These are phyloP conservation scores for Pleurostoma richardsiae DNA, from an alignment of 2,329 filamentous ascomycete genomes.

Conservation along the genomic window DNA sequence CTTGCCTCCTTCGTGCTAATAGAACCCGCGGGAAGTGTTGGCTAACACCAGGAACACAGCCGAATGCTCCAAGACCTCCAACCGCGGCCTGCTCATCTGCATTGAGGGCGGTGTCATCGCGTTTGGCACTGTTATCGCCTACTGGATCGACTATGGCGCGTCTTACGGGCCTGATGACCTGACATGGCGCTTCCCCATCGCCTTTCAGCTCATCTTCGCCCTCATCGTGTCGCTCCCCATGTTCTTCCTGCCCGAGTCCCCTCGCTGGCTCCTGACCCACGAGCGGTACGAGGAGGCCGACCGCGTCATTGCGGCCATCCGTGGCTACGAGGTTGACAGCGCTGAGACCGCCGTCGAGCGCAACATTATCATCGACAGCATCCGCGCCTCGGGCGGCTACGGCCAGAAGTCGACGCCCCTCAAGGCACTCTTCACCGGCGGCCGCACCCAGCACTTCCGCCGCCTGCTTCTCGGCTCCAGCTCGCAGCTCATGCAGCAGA, in stretches of 20 bases:
- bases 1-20: too few species aligned
- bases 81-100: constrained; percentile 35
- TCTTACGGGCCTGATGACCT: constrained; percentile 35
- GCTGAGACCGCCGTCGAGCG: constrained; percentile 54
- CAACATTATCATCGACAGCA: constrained; percentile 57
- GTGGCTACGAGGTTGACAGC: constrained; percentile 42
- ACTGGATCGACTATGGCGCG: constrained; percentile 45
- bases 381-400: constrained; percentile 46
- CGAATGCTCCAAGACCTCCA: constrained; percentile 36
- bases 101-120: constrained; percentile 40
- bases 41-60: constrained; percentile 15
- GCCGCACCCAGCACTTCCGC: constrained; percentile 62
- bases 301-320: constrained; percentile 26
- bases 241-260: constrained; percentile 32
- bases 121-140: constrained; percentile 30
- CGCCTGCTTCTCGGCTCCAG: constrained; percentile 57
- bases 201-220: constrained; percentile 30
- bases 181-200: constrained; percentile 51
- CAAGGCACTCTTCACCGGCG: constrained; percentile 53
- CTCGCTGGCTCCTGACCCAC: constrained; percentile 31
- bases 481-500: constrained; percentile 58
- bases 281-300: constrained; percentile 28
- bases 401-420: constrained; percentile 39
- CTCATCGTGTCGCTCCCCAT: constrained; percentile 25
- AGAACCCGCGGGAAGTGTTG: background rate